Percentiles rank a stretch among this genome's conserved stretches.
phyloP scores from a whole-genome alignment of 768 basidiomycete genomes.

The Mycena crocata region DNA sequence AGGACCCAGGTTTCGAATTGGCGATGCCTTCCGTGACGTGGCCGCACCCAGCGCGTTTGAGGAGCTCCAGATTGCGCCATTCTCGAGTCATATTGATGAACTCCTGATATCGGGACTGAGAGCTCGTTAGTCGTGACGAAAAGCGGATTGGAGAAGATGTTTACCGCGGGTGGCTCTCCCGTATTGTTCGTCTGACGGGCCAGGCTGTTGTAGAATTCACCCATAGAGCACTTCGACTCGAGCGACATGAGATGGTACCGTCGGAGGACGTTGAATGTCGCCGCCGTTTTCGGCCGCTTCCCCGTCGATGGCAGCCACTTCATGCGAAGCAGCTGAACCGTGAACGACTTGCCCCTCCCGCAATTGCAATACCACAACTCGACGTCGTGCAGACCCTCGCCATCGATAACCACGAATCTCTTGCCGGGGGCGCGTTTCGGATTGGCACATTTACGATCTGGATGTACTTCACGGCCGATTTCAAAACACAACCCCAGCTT shows the following conservation, averaged over 20 bases:
- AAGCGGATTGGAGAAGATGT: background rate
- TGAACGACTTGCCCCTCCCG: slow-evolving; percentile 1
- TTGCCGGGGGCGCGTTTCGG: background rate
- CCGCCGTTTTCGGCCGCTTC: background rate
- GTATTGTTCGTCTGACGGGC: slow-evolving; percentile 2
- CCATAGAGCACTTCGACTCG: slow-evolving; percentile 14
- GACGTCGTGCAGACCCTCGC: slow-evolving; percentile 6
- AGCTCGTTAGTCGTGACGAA: background rate
- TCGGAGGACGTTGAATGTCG: slow-evolving; percentile 12
- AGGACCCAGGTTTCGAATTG: slow-evolving; percentile 27
- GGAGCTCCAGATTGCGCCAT: slow-evolving; percentile 38
- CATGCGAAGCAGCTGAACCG: slow-evolving; percentile 1
- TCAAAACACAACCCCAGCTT: background rate
- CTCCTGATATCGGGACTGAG: slow-evolving; percentile 29
- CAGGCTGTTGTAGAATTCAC: slow-evolving; percentile 15
- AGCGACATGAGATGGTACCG: slow-evolving; percentile 9
- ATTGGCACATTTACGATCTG: background rate
- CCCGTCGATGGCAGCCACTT: slow-evolving; percentile 17
- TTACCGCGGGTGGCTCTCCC: slow-evolving; percentile 3
- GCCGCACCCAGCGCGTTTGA: slow-evolving; percentile 32
- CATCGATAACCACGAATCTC: slow-evolving; percentile 10
- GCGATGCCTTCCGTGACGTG: slow-evolving; percentile 33
- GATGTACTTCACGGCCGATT: background rate
- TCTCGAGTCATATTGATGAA: slow-evolving; percentile 30
- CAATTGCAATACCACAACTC: slow-evolving; percentile 13